Evolutionary conservation across 352 stramenopile species (phyloP), one percentile per base, ranked within the genome.

Genomic region (Globisporangium spiculum): DNA sequence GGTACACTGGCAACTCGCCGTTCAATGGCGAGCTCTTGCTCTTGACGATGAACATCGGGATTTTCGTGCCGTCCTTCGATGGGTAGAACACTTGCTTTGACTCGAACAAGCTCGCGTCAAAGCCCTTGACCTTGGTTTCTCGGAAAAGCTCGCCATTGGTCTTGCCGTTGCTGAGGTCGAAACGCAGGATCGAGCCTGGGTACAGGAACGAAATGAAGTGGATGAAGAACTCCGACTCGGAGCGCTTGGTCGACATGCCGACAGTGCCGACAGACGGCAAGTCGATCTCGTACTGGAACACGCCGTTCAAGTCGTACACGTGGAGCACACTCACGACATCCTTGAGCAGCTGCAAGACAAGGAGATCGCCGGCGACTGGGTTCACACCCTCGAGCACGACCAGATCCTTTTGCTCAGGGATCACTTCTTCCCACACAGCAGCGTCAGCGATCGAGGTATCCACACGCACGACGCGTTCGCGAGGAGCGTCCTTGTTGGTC

Each of bases 21-120:
- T 98, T 88, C 62, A 92, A 69, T 10, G 70, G 74, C 4, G 82
- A 71, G 53, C 81, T 81, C 75, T 96, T 94, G 63, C 89, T 88
- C 66, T 90, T 90, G 54, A 98, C 85, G 24, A 98, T 86, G 75
- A 98, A 98, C 81, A 98, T 98, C 3, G 96, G 96, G 72, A 99
- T 90, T 74, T 96, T 88, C 8, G 94, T 98, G 50, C 96, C 96
- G 70, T 98, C 96, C 67, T 96, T 93, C 36, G 88, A 97, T 18
- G 84, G 90, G 57, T 97, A 97, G 70, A 97, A 97, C 14, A 94
- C 74, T 67, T 92, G 86, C 69, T 89, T 80, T 14, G 89, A 88
- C 54, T 95, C 81, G 66, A 91, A 97, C 30, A 92, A 79, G 36
- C 74, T 84, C 7, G 91, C 69, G 54, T 93, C 81, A 63, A 97